Base-by-base conservation (phyloP, 139 green algal genomes). In the Astrephomene gubernaculifera region DNA sequence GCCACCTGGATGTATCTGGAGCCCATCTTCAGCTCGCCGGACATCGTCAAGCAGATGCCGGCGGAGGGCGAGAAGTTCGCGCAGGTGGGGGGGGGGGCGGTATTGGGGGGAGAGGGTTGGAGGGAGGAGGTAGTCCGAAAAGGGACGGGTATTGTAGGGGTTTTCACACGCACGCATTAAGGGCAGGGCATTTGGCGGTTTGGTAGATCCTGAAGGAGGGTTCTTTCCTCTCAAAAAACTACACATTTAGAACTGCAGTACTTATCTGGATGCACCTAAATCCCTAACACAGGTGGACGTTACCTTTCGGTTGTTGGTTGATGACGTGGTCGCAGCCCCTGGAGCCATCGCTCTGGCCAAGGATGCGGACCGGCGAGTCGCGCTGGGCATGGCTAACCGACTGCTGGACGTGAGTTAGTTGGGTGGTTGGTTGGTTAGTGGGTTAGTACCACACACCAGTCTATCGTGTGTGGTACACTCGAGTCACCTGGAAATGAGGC, bases 1-100 rank as follows among this genome's bases (percentile, higher is more conserved):
- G 78, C 89, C 70, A 95, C 92, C 19, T 98, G 95, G 95, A 93
- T 95, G 89, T 98, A 98, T 88, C 89, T 98, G 82, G 94, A 97
- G 71, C 94, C 95, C 81, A 97, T 98, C 86, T 98, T 98, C 88
- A 87, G 54, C 61, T 93, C 87, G 10, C 92, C 93, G 22, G 95
- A 98, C 89, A 98, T 98, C 90, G 88, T 96, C 36, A 94, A 95
- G 76, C 95, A 98, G 90, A 96, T 98, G 93, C 95, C 95, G 21
- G 93, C 95, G 88, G 95, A 97, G 71, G 94, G 95, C 2, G 91
- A 95, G 52, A 97, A 95, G 89, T 97, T 97, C 82, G 82, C 91
- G 73, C 52, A 89, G 78, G 93, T 96, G 65, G 31, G 65, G 6
- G 31, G 21, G 65, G 36, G 7, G 33, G 65, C n/a, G n/a, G n/a